These are phyloP conservation scores for Eragrostis nindensis DNA, from an alignment of 176 grass and related monocot species.

Conservation along the genomic window DNA sequence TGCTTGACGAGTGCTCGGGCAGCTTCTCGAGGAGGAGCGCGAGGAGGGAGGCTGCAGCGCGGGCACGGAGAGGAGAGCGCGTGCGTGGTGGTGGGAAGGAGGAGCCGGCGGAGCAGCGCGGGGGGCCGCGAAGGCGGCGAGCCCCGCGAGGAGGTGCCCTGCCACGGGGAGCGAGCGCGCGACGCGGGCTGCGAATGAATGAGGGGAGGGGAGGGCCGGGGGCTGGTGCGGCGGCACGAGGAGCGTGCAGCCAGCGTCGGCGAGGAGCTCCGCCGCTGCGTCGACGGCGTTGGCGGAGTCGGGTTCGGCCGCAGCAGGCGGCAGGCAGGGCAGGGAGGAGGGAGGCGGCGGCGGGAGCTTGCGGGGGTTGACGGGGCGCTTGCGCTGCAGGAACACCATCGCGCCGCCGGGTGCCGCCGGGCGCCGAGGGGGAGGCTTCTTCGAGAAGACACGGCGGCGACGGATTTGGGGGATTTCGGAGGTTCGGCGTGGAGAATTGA, in stretches of 20 bases:
- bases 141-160: slow-evolving; percentile 53
- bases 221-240: slow-evolving; percentile 51
- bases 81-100: slow-evolving; percentile 46
- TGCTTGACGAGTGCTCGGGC: slow-evolving; percentile 84
- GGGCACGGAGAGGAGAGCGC: slow-evolving; percentile 70
- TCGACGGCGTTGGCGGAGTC: slow-evolving; percentile 35
- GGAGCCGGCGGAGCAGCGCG: slow-evolving; percentile 47
- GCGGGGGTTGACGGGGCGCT: slow-evolving; percentile 48
- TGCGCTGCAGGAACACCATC: slow-evolving; percentile 92
- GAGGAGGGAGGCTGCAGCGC: slow-evolving; percentile 71
- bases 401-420: slow-evolving; percentile 23
- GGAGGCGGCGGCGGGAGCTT: slow-evolving; percentile 51
- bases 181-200: slow-evolving; percentile 51
- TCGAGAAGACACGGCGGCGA: background rate
- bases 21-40: slow-evolving; percentile 86
- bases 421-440: slow-evolving; percentile 7
- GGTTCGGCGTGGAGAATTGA: slow-evolving; percentile 10
- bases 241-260: slow-evolving; percentile 83
- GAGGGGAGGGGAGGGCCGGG: slow-evolving; percentile 49
- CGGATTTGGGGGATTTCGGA: slow-evolving; percentile 22
- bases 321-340: background rate
- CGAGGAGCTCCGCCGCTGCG: slow-evolving; percentile 64
- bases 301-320: background rate
- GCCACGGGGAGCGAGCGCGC: slow-evolving; percentile 46
- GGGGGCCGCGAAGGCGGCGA: slow-evolving; percentile 45